phyloP scores from a whole-genome alignment of 2,329 filamentous ascomycete genomes.

The Hypoxylon sp. region DNA sequence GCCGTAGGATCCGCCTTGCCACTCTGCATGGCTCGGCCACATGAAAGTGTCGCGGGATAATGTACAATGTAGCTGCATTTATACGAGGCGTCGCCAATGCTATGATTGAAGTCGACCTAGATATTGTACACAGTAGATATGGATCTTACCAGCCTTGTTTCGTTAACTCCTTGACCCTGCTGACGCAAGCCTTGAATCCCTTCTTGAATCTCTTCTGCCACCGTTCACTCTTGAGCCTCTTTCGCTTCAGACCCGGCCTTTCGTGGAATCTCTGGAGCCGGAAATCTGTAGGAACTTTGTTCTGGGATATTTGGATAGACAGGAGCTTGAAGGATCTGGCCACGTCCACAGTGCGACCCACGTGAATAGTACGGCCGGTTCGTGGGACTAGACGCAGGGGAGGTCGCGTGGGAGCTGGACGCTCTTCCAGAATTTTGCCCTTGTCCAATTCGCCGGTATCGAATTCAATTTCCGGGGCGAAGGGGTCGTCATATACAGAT shows the following conservation, averaged over 20 bases:
- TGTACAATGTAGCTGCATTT: slow-evolving; percentile 12
- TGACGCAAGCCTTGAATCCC: slow-evolving; percentile 76
- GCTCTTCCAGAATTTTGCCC: slow-evolving; percentile 32
- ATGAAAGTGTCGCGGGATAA: neutral
- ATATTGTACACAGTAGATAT: slow-evolving; percentile 39
- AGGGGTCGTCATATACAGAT: slow-evolving; percentile 36
- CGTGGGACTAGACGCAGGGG: slow-evolving; percentile 59
- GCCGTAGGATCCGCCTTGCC: neutral
- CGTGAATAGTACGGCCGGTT: slow-evolving; percentile 62
- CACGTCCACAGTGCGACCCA: slow-evolving; percentile 62
- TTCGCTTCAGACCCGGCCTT: slow-evolving; percentile 81
- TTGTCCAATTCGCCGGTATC: slow-evolving; percentile 50
- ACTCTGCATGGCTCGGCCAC: neutral
- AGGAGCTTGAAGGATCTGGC: slow-evolving; percentile 63
- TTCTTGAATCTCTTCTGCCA: slow-evolving; percentile 78
- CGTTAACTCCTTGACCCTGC: slow-evolving; percentile 77
- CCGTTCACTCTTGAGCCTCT: slow-evolving; percentile 78
- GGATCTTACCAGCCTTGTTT: slow-evolving; percentile 80
- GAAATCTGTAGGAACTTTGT: slow-evolving; percentile 71
- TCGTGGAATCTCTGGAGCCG: slow-evolving; percentile 79
- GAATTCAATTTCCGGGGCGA: slow-evolving; percentile 52
- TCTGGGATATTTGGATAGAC: slow-evolving; percentile 60
- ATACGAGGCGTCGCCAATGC: slow-evolving; percentile 14
- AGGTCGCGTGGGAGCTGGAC: slow-evolving; percentile 39
- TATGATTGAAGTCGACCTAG: slow-evolving; percentile 17